phyloP scores from a whole-genome alignment of 306 rosid genomes.

The Glycine tomentella region DNA sequence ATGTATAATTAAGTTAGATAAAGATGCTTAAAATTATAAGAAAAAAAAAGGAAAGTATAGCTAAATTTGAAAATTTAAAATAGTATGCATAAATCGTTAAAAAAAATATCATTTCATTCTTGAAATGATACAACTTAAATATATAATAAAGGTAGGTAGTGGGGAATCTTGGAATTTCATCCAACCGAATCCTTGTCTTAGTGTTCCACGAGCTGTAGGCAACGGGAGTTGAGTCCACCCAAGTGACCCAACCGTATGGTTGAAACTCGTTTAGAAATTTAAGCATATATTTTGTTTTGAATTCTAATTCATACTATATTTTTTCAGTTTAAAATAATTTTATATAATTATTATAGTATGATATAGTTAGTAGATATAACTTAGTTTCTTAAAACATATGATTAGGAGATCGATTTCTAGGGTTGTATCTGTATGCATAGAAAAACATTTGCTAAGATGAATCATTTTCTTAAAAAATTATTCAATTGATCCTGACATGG shows the following conservation, averaged over 20 bases:
- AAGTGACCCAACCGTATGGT: neutral
- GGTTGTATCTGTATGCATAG: too few relatives aligned
- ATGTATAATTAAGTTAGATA: neutral
- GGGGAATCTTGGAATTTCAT: conserved; percentile 23
- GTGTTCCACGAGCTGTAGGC: conserved; percentile 21
- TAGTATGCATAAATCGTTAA: neutral
- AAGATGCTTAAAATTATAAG: too few relatives aligned
- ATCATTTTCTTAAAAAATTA: too few relatives aligned
- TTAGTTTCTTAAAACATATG: too few relatives aligned
- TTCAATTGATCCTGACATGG: too few relatives aligned
- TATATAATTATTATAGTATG: too few relatives aligned
- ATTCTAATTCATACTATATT: neutral
- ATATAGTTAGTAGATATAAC: too few relatives aligned
- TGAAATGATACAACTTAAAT: neutral
- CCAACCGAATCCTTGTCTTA: conserved; percentile 32
- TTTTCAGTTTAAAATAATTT: neutral
- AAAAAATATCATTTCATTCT: neutral
- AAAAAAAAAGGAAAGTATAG: neutral
- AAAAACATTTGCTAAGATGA: too few relatives aligned
- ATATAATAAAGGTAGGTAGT: conserved; percentile 9
- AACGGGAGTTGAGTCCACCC: neutral
- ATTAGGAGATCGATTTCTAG: too few relatives aligned
- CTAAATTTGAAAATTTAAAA: neutral
- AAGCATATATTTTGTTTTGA: neutral
- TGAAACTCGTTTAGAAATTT: conserved; percentile 16